These are phyloP conservation scores for Taxawa tesnikishii DNA, from an alignment of 2,329 filamentous ascomycete genomes.

Conservation along the genomic window DNA sequence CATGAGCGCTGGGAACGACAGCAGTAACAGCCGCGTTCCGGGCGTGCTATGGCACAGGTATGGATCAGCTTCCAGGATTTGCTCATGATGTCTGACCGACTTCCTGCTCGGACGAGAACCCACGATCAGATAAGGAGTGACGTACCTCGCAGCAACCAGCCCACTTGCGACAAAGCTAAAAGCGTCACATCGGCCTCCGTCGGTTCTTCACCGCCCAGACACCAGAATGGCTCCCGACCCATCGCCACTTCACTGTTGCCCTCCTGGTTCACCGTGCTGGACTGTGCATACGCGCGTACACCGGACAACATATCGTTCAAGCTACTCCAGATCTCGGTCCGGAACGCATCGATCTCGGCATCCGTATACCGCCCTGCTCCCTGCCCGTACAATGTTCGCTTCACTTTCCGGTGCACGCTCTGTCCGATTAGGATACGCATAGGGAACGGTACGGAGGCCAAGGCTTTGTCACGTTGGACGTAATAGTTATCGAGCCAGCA, in stretches of 20 bases:
- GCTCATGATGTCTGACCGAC: too few species aligned
- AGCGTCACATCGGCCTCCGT: slow-evolving; percentile 46
- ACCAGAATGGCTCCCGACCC: slow-evolving; percentile 41
- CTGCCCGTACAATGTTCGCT: slow-evolving; percentile 39
- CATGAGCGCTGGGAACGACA: slow-evolving; percentile 34
- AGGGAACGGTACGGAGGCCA: slow-evolving; percentile 39
- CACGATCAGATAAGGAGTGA: slow-evolving; percentile 9
- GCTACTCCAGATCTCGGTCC: slow-evolving; percentile 40
- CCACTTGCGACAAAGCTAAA: slow-evolving; percentile 46
- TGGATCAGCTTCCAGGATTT: slow-evolving; percentile 5
- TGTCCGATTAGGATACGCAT: slow-evolving; percentile 39
- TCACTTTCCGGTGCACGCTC: slow-evolving; percentile 32
- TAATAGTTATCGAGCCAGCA: slow-evolving; percentile 49
- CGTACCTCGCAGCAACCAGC: slow-evolving; percentile 42
- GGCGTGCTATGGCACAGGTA: slow-evolving; percentile 31
- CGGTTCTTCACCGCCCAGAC: slow-evolving; percentile 39
- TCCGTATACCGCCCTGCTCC: slow-evolving; percentile 39
- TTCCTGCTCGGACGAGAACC: too few species aligned
- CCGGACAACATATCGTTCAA: slow-evolving; percentile 34
- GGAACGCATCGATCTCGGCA: slow-evolving; percentile 36
- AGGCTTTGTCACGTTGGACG: slow-evolving; percentile 40
- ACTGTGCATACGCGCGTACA: too few species aligned
- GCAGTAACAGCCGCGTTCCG: slow-evolving; percentile 32
- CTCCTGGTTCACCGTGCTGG: too few species aligned
- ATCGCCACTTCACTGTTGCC: too few species aligned